Evolutionary conservation across 192 early-diverging fungal genomes (phyloP), one percentile per base, ranked within the genome.

Genomic region (Cetraspora pellucida): DNA sequence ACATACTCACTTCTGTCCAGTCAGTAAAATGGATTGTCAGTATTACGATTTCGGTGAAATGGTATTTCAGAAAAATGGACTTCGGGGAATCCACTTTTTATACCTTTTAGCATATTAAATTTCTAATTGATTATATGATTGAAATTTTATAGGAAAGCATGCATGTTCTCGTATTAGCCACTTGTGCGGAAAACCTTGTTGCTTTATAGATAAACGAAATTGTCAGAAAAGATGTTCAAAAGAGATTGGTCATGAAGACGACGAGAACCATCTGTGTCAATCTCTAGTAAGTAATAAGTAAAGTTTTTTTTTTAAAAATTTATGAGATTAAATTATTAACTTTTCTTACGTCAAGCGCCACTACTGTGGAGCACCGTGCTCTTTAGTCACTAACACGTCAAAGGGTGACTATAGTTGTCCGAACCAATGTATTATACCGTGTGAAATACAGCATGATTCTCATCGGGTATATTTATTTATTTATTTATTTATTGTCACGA

Each of bases 301-400:
- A 37, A 37, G 3, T 37, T 37, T 37, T 37, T 37, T 37, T 37
- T 37, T 37, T 37, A 6, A 6, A 37, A 6, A 37, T 37, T 37
- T 37, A 2, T 0, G 37, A 37, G 37, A 2, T 37, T 37, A 3
- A 52, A 52, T 52, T 10, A 49, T 52, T 19, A 54, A 14, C 16
- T 16, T 19, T 19, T 54, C 4, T 19, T 14, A 54, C 13, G 9
- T 54, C 5, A 58, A 10, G 16, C 21, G n/a, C n/a, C 77, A 78
- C 17, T 78, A 74, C 21, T 78, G 77, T 28, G 77, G 77, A 61
- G 43, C 52, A 37, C 45, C 57, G 25, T 78, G 77, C 45, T 78
- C 77, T 25, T 47, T 78, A 45, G 37, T 17, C 14, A 58, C 71
- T 21, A 10, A 44, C 13, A 77, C 77, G 10, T 10, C 43, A 59